Conservation (phyloP, 345 rosid genomes). For the Populus nigra region DNA sequence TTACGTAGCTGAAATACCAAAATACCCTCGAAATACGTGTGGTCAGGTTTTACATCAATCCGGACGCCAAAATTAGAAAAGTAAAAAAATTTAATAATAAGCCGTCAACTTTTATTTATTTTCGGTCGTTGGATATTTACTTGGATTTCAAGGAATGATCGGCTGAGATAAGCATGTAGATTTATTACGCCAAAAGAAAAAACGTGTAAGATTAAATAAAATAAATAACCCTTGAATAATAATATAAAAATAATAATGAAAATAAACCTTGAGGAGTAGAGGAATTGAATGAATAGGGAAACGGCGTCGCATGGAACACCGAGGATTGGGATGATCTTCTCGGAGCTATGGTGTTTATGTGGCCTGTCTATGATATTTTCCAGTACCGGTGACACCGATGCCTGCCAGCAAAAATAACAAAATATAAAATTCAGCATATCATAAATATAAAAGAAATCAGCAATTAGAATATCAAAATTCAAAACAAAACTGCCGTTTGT, state of each 20-base stretch:
- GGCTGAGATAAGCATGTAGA: background rate
- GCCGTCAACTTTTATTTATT: slow-evolving; percentile 2
- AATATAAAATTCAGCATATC: background rate
- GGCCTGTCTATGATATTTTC: slow-evolving; percentile 54
- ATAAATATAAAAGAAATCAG: background rate
- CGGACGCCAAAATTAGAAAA: background rate
- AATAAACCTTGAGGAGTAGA: slow-evolving; percentile 64
- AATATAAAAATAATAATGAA: background rate
- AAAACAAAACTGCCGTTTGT: background rate
- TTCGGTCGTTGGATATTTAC: slow-evolving; percentile 26
- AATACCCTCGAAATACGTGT: background rate
- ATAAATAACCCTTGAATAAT: background rate
- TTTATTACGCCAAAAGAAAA: too few relatives aligned
- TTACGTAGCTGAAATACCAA: slow-evolving; percentile 5
- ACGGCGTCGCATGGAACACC: slow-evolving; percentile 90
- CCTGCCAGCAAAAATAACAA: slow-evolving; percentile 36
- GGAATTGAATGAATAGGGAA: slow-evolving; percentile 53
- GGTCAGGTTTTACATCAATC: background rate
- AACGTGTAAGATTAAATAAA: background rate
- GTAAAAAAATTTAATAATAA: background rate
- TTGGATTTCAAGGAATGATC: slow-evolving; percentile 1
- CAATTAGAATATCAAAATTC: background rate
- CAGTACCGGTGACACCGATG: slow-evolving; percentile 63
- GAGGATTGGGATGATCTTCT: slow-evolving; percentile 55
- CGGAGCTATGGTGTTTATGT: slow-evolving; percentile 47